Evolutionary conservation across 192 early-diverging fungal species (phyloP).

Genomic region (Backusella morwellensis): DNA sequence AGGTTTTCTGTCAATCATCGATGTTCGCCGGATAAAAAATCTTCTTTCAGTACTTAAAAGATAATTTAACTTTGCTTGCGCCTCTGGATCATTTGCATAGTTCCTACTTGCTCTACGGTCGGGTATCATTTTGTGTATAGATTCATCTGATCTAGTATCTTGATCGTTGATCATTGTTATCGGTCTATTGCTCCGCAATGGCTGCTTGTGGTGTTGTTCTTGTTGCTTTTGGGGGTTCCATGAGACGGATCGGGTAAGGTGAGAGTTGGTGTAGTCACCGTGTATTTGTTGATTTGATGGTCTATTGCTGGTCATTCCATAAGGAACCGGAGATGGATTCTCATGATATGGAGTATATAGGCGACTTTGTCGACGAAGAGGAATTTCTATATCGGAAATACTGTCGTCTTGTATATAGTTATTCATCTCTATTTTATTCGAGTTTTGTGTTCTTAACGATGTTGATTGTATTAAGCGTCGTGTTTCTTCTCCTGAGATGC

Average conservation of each 20-base stretch:
- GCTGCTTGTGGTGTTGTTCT: background rate
- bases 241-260: background rate
- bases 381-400: conserved; percentile 9
- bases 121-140: background rate
- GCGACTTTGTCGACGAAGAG: conserved; percentile 1
- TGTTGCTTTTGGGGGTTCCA: background rate
- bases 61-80: conserved; percentile 4
- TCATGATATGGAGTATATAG: conserved; percentile 1
- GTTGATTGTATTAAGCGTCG: background rate
- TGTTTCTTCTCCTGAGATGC: background rate
- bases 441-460: background rate
- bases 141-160: background rate
- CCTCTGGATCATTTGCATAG: conserved; percentile 6
- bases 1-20: background rate
- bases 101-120: conserved; percentile 15
- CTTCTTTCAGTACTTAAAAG: conserved; percentile 7
- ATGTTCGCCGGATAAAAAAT: background rate
- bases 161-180: background rate
- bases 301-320: no score
- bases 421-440: background rate
- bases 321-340: background rate
- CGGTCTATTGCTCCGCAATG: background rate
- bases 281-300: background rate
- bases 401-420: background rate
- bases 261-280: background rate